Percentiles rank a stretch among this genome's conserved stretches.
Conservation (phyloP, 1,284 basidiomycete species). For the Sporisorium iseilematis-ciliati region DNA sequence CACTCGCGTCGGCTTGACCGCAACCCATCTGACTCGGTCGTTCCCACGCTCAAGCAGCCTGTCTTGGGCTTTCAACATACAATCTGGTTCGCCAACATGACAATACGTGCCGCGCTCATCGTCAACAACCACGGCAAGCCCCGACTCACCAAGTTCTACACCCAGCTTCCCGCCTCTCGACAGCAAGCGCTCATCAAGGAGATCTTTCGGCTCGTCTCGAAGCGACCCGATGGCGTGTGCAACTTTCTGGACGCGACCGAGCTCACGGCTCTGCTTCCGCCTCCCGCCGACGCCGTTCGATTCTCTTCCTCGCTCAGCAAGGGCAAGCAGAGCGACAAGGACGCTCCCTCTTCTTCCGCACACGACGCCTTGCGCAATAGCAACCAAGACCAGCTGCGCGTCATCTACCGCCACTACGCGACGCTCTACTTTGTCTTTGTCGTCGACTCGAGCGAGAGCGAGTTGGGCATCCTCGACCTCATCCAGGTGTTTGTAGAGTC, state of each 20-base stretch:
- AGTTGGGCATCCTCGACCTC: conserved; percentile 93
- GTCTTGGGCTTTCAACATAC: neutral
- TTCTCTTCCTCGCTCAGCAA: conserved; percentile 31
- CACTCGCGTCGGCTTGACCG: neutral
- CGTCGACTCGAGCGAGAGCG: conserved; percentile 93
- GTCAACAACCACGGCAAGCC: conserved; percentile 90
- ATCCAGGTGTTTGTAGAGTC: conserved; percentile 99
- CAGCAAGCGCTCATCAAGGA: conserved; percentile 65
- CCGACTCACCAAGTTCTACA: conserved; percentile 94
- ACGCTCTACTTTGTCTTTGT: conserved; percentile 98
- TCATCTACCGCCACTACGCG: conserved; percentile 77
- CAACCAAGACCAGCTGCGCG: conserved; percentile 61
- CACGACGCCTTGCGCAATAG: neutral
- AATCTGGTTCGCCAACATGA: conserved; percentile 69
- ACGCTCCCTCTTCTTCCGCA: neutral
- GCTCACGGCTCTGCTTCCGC: conserved; percentile 62
- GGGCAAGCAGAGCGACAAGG: conserved; percentile 13
- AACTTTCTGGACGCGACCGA: conserved; percentile 69
- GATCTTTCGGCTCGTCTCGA: conserved; percentile 66
- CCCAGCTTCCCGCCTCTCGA: conserved; percentile 58
- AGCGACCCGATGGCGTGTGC: conserved; percentile 63
- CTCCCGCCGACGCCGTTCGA: conserved; percentile 42
- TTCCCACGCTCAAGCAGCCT: too few relatives aligned
- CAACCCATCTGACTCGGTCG: neutral
- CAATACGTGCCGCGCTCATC: conserved; percentile 90